Conservation (phyloP, 768 basidiomycete species). For the Termitomyces bulborhizus region DNA sequence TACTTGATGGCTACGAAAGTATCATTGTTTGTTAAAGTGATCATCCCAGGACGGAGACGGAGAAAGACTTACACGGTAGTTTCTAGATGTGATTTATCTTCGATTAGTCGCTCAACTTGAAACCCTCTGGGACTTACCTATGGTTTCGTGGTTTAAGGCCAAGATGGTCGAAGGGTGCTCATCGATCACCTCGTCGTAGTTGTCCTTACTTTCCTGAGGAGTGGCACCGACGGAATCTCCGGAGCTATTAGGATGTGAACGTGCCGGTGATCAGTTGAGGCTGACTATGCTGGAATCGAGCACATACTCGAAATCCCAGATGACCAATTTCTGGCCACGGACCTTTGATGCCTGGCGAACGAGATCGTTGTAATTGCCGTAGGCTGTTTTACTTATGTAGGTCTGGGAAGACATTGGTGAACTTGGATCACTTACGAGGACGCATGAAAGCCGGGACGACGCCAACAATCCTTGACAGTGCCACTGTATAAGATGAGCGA, state of each 20-base stretch:
- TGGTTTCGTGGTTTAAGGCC: slow-evolving; percentile 36
- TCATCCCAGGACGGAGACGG: not conserved
- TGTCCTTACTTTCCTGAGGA: slow-evolving; percentile 22
- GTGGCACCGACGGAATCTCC: slow-evolving; percentile 32
- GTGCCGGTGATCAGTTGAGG: not conserved
- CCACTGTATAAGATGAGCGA: slow-evolving; percentile 22
- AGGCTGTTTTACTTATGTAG: slow-evolving; percentile 22
- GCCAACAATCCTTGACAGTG: slow-evolving; percentile 34
- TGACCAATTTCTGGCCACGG: slow-evolving; percentile 30
- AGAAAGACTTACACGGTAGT: slow-evolving; percentile 26
- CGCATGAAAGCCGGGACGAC: slow-evolving; percentile 42
- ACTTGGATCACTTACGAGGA: slow-evolving; percentile 25
- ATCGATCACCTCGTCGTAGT: slow-evolving; percentile 22
- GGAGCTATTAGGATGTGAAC: slow-evolving; percentile 20
- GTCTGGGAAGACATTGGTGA: not conserved
- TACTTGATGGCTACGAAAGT: slow-evolving; percentile 24
- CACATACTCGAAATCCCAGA: slow-evolving; percentile 27
- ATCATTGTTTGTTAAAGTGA: not conserved
- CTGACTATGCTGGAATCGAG: not conserved
- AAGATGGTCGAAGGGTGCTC: slow-evolving; percentile 29
- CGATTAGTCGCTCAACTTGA: not conserved
- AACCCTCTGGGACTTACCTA: slow-evolving; percentile 18
- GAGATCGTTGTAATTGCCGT: slow-evolving; percentile 41
- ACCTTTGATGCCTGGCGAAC: slow-evolving; percentile 30
- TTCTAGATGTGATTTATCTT: slow-evolving; percentile 14